phyloP scores from a whole-genome alignment of 1,284 basidiomycete species.

The Xerocomus minutiporus region DNA sequence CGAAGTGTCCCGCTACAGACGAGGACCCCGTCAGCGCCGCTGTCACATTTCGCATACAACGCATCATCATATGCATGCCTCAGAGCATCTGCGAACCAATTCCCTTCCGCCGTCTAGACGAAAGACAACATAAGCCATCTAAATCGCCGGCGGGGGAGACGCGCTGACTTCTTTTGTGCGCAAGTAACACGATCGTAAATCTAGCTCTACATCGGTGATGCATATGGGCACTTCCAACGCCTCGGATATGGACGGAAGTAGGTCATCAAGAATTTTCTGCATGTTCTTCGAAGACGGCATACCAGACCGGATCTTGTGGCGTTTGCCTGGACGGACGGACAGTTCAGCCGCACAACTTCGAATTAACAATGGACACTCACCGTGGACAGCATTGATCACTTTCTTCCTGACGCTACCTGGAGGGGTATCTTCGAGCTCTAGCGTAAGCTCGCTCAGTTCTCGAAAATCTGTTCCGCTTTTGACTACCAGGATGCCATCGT shows the following conservation, averaged over 20 bases:
- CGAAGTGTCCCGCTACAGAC: slow-evolving; percentile 85
- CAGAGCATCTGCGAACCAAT: slow-evolving; percentile 87
- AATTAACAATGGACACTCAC: slow-evolving; percentile 31
- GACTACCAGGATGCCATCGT: slow-evolving; percentile 67
- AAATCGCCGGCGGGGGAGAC: background rate
- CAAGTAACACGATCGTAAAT: slow-evolving; percentile 73
- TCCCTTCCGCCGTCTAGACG: slow-evolving; percentile 74
- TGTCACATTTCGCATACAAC: slow-evolving; percentile 53
- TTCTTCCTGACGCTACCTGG: slow-evolving; percentile 62
- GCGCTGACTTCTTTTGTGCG: slow-evolving; percentile 59
- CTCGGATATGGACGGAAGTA: slow-evolving; percentile 69
- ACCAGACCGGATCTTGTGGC: slow-evolving; percentile 58
- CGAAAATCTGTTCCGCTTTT: slow-evolving; percentile 92
- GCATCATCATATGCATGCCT: slow-evolving; percentile 84
- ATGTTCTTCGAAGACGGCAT: slow-evolving; percentile 59
- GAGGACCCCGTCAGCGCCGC: slow-evolving; percentile 73
- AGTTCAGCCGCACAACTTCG: background rate
- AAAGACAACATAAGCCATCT: background rate
- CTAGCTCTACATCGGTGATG: slow-evolving; percentile 63
- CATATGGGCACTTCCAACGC: slow-evolving; percentile 73
- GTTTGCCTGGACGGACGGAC: slow-evolving; percentile 44
- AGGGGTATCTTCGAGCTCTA: slow-evolving; percentile 62
- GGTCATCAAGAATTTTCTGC: slow-evolving; percentile 55
- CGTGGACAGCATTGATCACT: slow-evolving; percentile 61
- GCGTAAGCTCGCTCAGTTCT: slow-evolving; percentile 71